Evolutionary conservation across 2,329 filamentous ascomycete genomes (phyloP).

Genomic region (Dactylellina sp.): DNA sequence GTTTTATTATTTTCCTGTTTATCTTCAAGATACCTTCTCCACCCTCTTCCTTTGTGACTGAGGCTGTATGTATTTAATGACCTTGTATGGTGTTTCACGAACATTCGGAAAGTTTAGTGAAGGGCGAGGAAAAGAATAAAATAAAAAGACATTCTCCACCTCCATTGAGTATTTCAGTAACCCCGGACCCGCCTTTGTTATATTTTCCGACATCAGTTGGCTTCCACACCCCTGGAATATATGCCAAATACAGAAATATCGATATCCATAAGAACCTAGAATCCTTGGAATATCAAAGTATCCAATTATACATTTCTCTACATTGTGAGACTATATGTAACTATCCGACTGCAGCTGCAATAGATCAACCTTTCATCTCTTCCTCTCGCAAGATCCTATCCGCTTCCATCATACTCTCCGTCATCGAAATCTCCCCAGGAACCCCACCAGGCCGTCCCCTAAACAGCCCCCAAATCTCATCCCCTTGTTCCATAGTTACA

Average conservation of each 20-base stretch:
- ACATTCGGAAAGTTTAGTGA: neutral
- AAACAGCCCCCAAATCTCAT: slow-evolving; percentile 56
- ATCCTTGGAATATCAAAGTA: too few species aligned
- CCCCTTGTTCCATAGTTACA: slow-evolving; percentile 50
- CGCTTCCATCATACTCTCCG: slow-evolving; percentile 54
- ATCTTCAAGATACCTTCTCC: slow-evolving; percentile 6
- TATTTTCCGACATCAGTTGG: too few species aligned
- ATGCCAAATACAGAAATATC: too few species aligned
- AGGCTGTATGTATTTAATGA: slow-evolving; percentile 25
- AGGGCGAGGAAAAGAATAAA: neutral
- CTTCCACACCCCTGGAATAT: too few species aligned
- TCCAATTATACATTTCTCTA: too few species aligned
- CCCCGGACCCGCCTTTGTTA: too few species aligned
- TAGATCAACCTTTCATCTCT: slow-evolving; percentile 26
- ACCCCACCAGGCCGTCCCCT: slow-evolving; percentile 22
- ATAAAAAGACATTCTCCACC: neutral
- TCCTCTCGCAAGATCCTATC: slow-evolving; percentile 46
- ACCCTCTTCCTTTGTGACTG: slow-evolving; percentile 7
- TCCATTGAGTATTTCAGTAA: too few species aligned
- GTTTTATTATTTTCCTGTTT: slow-evolving; percentile 19
- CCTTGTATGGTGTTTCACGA: neutral
- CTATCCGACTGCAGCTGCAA: neutral
- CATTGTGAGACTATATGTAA: neutral
- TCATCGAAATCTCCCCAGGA: slow-evolving; percentile 43
- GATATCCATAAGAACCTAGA: too few species aligned